phyloP scores from a whole-genome alignment of 495 filamentous ascomycete genomes.

The Evernia prunastri region DNA sequence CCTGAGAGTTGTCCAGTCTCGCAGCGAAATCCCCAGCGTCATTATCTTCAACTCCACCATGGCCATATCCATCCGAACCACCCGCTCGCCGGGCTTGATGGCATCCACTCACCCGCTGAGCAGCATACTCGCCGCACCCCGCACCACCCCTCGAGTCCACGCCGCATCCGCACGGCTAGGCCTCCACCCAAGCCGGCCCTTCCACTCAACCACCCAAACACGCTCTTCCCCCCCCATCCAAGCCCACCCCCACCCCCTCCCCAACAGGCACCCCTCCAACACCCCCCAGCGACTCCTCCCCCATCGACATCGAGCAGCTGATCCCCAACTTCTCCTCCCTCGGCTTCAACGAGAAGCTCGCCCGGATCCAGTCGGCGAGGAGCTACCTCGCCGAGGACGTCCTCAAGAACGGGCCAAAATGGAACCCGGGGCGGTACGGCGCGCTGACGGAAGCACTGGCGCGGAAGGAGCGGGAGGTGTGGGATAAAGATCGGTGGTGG shows the following conservation, averaged over 20 bases:
- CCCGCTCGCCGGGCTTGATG: background rate
- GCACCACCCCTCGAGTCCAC: background rate
- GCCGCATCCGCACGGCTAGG: background rate
- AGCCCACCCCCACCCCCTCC: too few species aligned
- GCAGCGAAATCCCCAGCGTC: background rate
- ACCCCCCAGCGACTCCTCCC: background rate
- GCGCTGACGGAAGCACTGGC: background rate
- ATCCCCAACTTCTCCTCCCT: background rate
- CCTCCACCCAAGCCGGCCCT: background rate
- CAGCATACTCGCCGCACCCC: background rate
- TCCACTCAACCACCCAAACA: background rate
- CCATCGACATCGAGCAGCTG: background rate
- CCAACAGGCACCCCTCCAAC: background rate
- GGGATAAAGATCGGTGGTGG: background rate
- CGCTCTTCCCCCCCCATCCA: too few species aligned
- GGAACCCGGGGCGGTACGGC: background rate
- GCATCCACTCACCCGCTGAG: background rate
- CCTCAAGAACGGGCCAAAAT: background rate
- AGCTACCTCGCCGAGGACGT: background rate
- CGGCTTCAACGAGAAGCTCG: background rate
- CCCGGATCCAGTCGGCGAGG: background rate
- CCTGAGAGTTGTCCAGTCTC: background rate
- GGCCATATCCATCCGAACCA: constrained; percentile 1
- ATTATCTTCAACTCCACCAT: background rate
- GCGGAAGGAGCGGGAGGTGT: background rate